Conservation (phyloP, 139 green algal species). For the Chlorella sp. region DNA sequence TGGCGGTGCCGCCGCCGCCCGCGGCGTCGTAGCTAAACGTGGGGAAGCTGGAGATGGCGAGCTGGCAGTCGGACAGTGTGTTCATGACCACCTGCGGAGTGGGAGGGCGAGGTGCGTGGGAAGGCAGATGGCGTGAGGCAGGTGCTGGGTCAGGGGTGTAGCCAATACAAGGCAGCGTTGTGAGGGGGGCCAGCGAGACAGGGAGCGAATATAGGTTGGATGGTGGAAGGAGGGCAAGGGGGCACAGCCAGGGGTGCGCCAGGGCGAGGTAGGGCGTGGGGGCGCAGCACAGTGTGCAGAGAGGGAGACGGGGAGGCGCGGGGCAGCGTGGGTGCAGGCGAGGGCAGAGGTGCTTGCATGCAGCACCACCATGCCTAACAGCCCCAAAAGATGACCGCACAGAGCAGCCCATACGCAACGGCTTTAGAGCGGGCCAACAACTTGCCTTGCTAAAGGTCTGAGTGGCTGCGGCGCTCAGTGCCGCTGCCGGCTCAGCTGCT, state of each 20-base stretch:
- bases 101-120: background rate
- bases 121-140: background rate
- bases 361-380: no score
- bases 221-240: no score
- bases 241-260: no score
- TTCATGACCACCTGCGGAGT: conserved; percentile 36
- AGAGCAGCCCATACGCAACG: no score
- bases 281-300: background rate
- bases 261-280: background rate
- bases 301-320: background rate
- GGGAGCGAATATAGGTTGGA: no score
- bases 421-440: background rate
- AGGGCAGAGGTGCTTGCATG: no score
- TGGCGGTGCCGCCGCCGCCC: conserved; percentile 71
- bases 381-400: background rate
- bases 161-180: no score
- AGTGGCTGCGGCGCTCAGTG: background rate
- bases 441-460: conserved; percentile 12
- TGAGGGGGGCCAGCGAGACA: no score
- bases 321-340: background rate
- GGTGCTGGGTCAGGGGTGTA: background rate
- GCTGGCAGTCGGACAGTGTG: conserved; percentile 54
- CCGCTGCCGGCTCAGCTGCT: conserved; percentile 4
- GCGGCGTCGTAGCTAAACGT: conserved; percentile 79
- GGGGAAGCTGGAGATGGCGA: conserved; percentile 65